These are phyloP conservation scores for Sugiyamaella novakii DNA, from an alignment of 1,139 yeast species.

Conservation along the genomic window DNA sequence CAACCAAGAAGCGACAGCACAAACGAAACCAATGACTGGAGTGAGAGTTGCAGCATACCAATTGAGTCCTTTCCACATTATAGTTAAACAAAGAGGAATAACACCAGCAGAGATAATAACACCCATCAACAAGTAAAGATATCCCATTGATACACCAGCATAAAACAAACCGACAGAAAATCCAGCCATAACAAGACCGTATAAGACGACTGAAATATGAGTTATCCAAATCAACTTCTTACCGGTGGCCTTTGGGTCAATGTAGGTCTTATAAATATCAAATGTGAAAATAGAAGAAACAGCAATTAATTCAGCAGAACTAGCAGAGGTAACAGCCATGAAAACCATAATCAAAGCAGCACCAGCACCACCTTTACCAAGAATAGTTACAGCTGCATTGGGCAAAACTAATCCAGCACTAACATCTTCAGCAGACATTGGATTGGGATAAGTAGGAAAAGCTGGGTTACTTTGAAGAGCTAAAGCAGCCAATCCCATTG, in stretches of 20 bases:
- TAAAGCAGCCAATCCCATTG: constrained; percentile 80
- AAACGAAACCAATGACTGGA: constrained; percentile 51
- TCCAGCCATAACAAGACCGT: constrained; percentile 74
- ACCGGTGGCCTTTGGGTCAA: constrained; percentile 77
- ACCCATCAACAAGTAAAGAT: constrained; percentile 72
- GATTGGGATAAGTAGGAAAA: constrained; percentile 77
- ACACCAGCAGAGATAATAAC: constrained; percentile 93
- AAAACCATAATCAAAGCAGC: constrained; percentile 75
- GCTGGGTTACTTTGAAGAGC: constrained; percentile 65
- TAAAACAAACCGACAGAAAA: constrained; percentile 80
- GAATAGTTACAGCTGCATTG: constrained; percentile 78
- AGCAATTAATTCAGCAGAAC: constrained; percentile 78
- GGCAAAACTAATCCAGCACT: constrained; percentile 83
- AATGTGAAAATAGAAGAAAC: constrained; percentile 83
- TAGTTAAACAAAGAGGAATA: constrained; percentile 69
- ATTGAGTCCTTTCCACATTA: constrained; percentile 70
- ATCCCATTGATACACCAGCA: constrained; percentile 73
- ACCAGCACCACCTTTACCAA: constrained; percentile 87
- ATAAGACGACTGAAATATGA: constrained; percentile 63
- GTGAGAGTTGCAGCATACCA: constrained; percentile 48
- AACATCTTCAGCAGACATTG: constrained; percentile 65
- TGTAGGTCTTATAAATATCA: constrained; percentile 77
- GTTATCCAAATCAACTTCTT: constrained; percentile 67
- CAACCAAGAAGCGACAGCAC: constrained; percentile 54
- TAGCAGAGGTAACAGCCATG: constrained; percentile 69